phyloP scores from a whole-genome alignment of 2,329 filamentous ascomycete species.

The Neophaeococcomyces mojaviensis region DNA sequence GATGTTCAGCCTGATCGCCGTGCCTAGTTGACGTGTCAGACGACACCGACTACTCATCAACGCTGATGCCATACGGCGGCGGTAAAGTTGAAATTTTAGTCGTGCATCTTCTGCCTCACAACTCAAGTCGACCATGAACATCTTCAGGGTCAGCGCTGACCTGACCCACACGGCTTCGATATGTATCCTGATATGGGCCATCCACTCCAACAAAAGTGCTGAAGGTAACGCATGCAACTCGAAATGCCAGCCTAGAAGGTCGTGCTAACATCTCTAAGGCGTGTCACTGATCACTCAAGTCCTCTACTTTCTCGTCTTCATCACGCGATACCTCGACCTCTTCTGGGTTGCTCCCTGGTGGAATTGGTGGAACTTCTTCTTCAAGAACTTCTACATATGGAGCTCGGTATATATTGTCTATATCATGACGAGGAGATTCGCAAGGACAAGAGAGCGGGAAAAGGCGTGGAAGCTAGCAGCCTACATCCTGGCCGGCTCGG shows the following conservation, averaged over 20 bases:
- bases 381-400: conserved; percentile 83
- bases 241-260: conserved; percentile 4
- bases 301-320: conserved; percentile 79
- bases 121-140: conserved; percentile 33
- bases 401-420: conserved; percentile 80
- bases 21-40: no score
- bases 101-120: no score
- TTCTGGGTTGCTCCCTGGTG: conserved; percentile 42
- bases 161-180: conserved; percentile 79
- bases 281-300: conserved; percentile 84
- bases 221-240: conserved; percentile 51
- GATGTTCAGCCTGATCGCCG: no score
- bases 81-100: no score
- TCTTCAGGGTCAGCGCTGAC: conserved; percentile 74
- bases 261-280: conserved; percentile 42
- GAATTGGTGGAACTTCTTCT: conserved; percentile 62
- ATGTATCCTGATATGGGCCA: conserved; percentile 81
- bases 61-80: no score
- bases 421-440: conserved; percentile 78
- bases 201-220: conserved; percentile 78
- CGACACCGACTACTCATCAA: no score
- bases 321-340: conserved; percentile 78
- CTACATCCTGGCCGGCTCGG: conserved; percentile 57
- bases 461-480: conserved; percentile 87
- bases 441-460: conserved; percentile 82